phyloP scores from a whole-genome alignment of 805 yeast species.

The Phaffomyces thermotolerans region DNA sequence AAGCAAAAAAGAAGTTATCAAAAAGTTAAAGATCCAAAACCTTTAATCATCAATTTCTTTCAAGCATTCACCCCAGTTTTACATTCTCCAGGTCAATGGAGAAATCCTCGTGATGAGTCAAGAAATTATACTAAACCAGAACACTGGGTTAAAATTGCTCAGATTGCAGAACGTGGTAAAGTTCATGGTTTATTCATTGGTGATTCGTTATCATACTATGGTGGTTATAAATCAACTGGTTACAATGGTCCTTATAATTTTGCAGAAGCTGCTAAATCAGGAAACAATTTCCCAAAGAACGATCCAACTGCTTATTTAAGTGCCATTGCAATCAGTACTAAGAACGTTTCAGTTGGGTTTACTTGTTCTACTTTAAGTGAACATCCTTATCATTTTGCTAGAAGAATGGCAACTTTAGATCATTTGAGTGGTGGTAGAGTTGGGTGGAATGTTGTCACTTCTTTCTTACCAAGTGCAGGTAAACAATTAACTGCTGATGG shows the following conservation, averaged over 20 bases:
- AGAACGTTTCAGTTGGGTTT: slow-evolving; percentile 29
- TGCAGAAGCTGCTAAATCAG: slow-evolving; percentile 8
- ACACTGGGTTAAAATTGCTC: slow-evolving; percentile 32
- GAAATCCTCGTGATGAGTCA: slow-evolving; percentile 32
- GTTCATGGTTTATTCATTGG: slow-evolving; percentile 27
- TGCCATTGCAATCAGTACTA: slow-evolving; percentile 28
- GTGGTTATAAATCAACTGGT: slow-evolving; percentile 7
- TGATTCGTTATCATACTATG: slow-evolving; percentile 8
- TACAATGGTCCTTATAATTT: slow-evolving; percentile 8
- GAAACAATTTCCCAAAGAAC: slow-evolving; percentile 9
- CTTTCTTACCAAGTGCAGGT: slow-evolving; percentile 34
- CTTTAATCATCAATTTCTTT: slow-evolving; percentile 32
- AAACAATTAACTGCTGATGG: slow-evolving; percentile 22
- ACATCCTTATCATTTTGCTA: slow-evolving; percentile 32
- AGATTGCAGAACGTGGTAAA: slow-evolving; percentile 30
- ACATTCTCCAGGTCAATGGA: slow-evolving; percentile 31
- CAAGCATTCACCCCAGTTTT: slow-evolving; percentile 26
- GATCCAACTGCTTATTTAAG: slow-evolving; percentile 18
- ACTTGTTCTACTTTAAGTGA: slow-evolving; percentile 36
- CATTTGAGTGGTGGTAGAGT: slow-evolving; percentile 34
- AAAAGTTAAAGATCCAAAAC: slow-evolving; percentile 13
- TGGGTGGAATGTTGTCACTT: slow-evolving; percentile 37
- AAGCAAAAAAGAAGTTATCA: slow-evolving; percentile 1
- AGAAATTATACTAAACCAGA: slow-evolving; percentile 22
- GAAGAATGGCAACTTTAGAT: slow-evolving; percentile 34